A percentile compares a stretch with the other conserved stretches of the same genome.
Conservation (phyloP, 345 rosid species). For the Sisymbrium altissimum region DNA sequence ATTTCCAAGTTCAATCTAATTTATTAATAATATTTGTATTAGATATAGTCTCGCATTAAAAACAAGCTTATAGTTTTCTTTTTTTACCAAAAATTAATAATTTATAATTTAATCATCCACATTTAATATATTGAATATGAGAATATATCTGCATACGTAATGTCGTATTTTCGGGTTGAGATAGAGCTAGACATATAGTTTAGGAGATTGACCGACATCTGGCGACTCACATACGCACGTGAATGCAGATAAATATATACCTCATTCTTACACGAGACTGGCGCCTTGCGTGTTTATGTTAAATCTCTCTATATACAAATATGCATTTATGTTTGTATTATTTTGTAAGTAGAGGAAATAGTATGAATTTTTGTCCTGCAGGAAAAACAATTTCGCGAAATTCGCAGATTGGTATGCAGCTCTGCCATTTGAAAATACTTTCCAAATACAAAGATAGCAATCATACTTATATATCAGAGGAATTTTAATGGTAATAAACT, state of each 20-base stretch:
- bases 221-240: slow-evolving; percentile 68
- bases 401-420: background rate
- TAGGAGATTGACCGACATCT: slow-evolving; percentile 64
- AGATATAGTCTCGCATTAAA: background rate
- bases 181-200: no score
- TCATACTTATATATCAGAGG: background rate
- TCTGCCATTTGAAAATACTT: background rate
- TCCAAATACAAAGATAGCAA: background rate
- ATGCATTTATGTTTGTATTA: slow-evolving; percentile 6
- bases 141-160: background rate
- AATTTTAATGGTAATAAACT: background rate
- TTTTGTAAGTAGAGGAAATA: background rate
- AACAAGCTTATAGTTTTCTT: background rate
- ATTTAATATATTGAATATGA: background rate
- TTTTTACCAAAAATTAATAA: background rate
- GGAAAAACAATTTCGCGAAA: background rate
- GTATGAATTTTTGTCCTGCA: background rate
- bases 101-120: background rate
- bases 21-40: background rate
- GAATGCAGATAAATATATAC: slow-evolving; percentile 53
- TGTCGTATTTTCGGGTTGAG: background rate
- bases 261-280: slow-evolving; percentile 37
- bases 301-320: background rate
- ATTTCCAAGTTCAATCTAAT: slow-evolving; percentile 1
- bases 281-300: slow-evolving; percentile 6